Evolutionary conservation across 2,329 filamentous ascomycete genomes (phyloP), one percentile per base, ranked within the genome.

Genomic region (Cercospora citrullina): DNA sequence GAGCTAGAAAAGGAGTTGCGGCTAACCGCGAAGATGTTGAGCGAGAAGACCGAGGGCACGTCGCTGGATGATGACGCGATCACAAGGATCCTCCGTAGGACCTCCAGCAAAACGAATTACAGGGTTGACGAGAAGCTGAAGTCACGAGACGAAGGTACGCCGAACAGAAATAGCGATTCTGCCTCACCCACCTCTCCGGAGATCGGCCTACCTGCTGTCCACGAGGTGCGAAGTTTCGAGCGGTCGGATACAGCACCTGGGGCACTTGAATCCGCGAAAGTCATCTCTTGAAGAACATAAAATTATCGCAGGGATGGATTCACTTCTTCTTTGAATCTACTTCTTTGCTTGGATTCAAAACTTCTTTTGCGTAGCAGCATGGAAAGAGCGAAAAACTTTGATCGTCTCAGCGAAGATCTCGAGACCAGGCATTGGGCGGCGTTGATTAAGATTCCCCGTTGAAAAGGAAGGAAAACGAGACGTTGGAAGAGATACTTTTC

Each of bases 91-190:
- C 87, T 92, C 5, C 23, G 48, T 28, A 14, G 48, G 23, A 55
- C 48, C 26, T 55, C 31, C 30, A 36, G 55, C 55, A 59, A 59
- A 59, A 33, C 26, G 28, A 12, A 55, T 6, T 87, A 84, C 57
- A 84, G 93, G 78, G 83, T 94, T 55, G 90, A 93, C 71, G 89
- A 92, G 77, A 91, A 90, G 77, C 83, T 93, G 53, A 78, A 78
- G 26, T 79, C 77, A 30, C 79, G 77, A 12, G 77, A 82, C 16
- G 79, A 80, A 18, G 71, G 76, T 45, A 75, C 78, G 51, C 73
- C 72, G 14, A 61, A 65, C 28, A 30, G 64, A 18, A 66, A 31
- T 42, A 63, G 70, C 31, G 69, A 68, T 16, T 31, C 57, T 3
- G 65, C 58, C 5, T 64, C 67, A 39, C 18, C 63, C 5, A 23